Evolutionary conservation across 176 grass and related monocot genomes (phyloP), one percentile per base, ranked within the genome.

Genomic region (Carex parvula): DNA sequence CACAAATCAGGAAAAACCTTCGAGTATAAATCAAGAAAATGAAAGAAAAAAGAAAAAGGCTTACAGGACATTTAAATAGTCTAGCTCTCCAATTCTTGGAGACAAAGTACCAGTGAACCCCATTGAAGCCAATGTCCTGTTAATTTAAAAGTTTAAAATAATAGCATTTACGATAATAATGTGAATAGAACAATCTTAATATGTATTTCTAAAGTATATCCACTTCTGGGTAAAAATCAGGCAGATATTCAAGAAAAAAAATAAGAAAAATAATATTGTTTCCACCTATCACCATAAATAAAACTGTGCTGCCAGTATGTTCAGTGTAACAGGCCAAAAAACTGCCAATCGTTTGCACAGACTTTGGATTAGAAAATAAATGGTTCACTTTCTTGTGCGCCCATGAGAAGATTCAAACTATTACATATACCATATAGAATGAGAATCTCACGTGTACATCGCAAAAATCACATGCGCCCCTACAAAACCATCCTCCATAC

Each of bases 91-190:
- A 71, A 98, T 98, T 88, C 89, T 90, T 90, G 92, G 83, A 54
- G 95, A 98, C 22, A 98, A 64, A 67, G 88, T 88, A 84, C 95
- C 95, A 70, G 85, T 92, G 85, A 98, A 98, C 84, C 95, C 95
- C 89, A 94, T 90, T 78, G 88, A 87, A 90, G 95, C 90, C 80
- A 98, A 86, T 86, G 95, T 95, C 87, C 95, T 98, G 91, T 79
- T 59, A 68, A 64, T 79, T 65, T 21, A 20, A 30, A 55, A 68
- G 12, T 54, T 64, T 33, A 66, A 55, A 44, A 48, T 81, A 81
- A 20, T 81, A 62, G 61, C 61, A 81, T 44, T 82, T 42, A 62
- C 60, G 64, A 81, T 81, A 64, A 46, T 48, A 81, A 52, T 85
- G 50, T 21, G 48, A 26, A 74, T 22, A 57, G 29, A 59, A 26